phyloP scores from a whole-genome alignment of 2,329 filamentous ascomycete species.

The Ceratocystis papillata region DNA sequence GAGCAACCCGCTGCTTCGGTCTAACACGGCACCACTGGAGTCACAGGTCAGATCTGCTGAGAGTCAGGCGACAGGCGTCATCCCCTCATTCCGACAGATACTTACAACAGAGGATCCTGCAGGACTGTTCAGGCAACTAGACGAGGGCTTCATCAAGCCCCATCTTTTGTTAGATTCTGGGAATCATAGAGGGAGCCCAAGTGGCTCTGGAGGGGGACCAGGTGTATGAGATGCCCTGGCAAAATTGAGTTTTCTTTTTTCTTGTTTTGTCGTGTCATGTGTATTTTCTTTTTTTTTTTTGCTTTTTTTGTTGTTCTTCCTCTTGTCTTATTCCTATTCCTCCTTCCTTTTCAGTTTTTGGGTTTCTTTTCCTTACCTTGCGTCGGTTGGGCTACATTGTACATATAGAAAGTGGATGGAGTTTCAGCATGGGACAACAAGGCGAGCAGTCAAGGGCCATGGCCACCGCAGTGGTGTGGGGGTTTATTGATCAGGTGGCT shows the following conservation, averaged over 20 bases:
- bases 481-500: constrained; percentile 3
- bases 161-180: constrained; percentile 62
- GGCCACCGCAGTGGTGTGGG: constrained; percentile 13
- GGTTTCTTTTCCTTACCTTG: constrained; percentile 2
- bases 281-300: background rate
- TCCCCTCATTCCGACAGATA: constrained; percentile 60
- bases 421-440: background rate
- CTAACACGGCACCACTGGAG: constrained; percentile 23
- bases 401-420: constrained; percentile 7
- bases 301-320: background rate
- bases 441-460: background rate
- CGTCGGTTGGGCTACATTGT: constrained; percentile 3
- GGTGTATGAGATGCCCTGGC: constrained; percentile 21
- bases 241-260: constrained; percentile 5
- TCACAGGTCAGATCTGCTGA: constrained; percentile 17
- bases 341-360: background rate
- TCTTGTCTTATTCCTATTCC: constrained; percentile 8
- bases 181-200: constrained; percentile 33
- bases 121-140: constrained; percentile 79
- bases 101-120: constrained; percentile 80
- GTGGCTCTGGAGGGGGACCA: constrained; percentile 30
- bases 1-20: constrained; percentile 24
- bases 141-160: constrained; percentile 94
- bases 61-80: constrained; percentile 11
- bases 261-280: background rate